Evolutionary conservation across 2,329 filamentous ascomycete species (phyloP).

Genomic region (Xylariaceae sp.): DNA sequence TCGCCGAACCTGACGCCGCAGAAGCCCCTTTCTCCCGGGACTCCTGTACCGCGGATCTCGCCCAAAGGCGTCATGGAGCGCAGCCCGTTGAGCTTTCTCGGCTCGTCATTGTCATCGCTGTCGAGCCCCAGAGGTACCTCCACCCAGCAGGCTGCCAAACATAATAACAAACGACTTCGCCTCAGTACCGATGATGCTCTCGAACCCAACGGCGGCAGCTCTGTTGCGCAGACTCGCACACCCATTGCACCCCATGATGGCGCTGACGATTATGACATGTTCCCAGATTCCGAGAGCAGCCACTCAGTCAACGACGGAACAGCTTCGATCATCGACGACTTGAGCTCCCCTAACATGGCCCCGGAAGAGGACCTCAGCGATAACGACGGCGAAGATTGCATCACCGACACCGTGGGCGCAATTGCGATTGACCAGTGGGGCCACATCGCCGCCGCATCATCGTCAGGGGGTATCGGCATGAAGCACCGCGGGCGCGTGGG

Average conservation of each 20-base stretch:
- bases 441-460: conserved; percentile 87
- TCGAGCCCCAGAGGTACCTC: conserved; percentile 1
- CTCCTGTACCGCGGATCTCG: conserved; percentile 6
- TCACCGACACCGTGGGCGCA: conserved; percentile 92
- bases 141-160: neutral
- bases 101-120: conserved; percentile 7
- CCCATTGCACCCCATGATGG: conserved; percentile 12
- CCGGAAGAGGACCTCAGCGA: neutral
- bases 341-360: neutral
- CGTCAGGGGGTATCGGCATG: conserved; percentile 97
- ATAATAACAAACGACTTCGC: conserved; percentile 10
- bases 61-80: conserved; percentile 15
- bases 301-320: neutral
- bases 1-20: conserved; percentile 12
- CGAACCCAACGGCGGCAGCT: conserved; percentile 1
- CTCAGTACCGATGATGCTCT: conserved; percentile 6
- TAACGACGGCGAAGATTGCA: conserved; percentile 42
- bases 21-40: conserved; percentile 7
- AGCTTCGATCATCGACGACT: neutral
- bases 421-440: conserved; percentile 85
- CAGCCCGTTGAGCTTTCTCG: conserved; percentile 20
- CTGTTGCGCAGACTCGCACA: neutral
- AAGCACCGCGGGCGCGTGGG: conserved; percentile 89
- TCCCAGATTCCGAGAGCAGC: neutral
- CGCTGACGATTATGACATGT: conserved; percentile 1